These are phyloP conservation scores for Chlamydomonas incerta DNA, from an alignment of 139 green algal species.

Conservation along the genomic window DNA sequence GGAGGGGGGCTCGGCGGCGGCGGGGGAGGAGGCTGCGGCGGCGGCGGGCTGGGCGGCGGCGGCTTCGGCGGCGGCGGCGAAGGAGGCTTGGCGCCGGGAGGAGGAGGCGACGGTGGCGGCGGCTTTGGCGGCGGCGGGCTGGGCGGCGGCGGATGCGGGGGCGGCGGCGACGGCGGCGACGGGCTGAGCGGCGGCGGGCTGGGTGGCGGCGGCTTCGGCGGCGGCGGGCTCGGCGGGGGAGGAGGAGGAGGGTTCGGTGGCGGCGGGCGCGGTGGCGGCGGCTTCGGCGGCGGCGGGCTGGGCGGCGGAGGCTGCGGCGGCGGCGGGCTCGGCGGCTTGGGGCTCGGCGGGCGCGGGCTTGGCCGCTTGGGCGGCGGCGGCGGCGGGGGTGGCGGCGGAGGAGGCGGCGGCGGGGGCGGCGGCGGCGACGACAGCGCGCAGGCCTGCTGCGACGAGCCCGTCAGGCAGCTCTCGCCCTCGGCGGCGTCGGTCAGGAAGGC, in stretches of 20 bases:
- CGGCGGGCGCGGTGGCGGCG: constrained; percentile 4
- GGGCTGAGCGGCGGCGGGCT: not conserved
- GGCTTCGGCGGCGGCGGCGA: not conserved
- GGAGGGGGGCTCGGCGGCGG: not conserved
- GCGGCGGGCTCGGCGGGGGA: not conserved
- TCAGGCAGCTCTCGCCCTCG: not conserved
- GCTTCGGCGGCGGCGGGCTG: not conserved
- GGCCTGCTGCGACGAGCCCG: no score
- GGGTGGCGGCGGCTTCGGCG: not conserved
- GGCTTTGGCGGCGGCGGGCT: not conserved
- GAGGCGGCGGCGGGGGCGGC: constrained; percentile 2
- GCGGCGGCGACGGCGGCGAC: not conserved
- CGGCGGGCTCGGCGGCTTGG: not conserved
- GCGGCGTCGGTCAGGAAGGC: not conserved
- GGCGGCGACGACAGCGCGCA: not conserved
- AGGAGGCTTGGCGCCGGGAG: not conserved
- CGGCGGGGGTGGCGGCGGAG: not conserved
- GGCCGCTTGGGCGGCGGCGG: not conserved
- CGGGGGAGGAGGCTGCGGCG: not conserved
- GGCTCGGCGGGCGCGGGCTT: not conserved
- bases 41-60: not conserved
- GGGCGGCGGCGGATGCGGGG: not conserved
- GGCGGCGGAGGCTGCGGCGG: not conserved
- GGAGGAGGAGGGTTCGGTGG: not conserved
- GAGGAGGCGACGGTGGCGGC: not conserved